Percentiles rank a stretch among this genome's conserved stretches.
These are phyloP conservation scores for Rubroboletus pulcherrimus DNA, from an alignment of 768 basidiomycete genomes.

Conservation along the genomic window DNA sequence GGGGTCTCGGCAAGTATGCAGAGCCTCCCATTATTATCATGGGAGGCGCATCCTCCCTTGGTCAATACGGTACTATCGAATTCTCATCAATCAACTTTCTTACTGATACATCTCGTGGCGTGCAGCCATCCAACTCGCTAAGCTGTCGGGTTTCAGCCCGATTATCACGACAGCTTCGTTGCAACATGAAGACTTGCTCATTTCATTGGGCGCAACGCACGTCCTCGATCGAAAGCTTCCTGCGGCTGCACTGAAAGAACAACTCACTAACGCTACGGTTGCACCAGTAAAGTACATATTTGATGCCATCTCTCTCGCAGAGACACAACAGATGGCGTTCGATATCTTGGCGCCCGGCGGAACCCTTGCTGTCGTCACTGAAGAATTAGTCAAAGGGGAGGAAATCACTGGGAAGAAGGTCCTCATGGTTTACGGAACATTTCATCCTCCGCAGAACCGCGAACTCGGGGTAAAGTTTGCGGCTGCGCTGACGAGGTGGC, in stretches of 20 bases:
- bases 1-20: constrained; percentile 29
- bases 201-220: constrained; percentile 35
- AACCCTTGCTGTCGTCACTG: constrained; percentile 16
- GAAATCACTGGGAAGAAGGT: background rate
- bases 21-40: constrained; percentile 32
- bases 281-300: constrained; percentile 6
- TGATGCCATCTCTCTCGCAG: constrained; percentile 28
- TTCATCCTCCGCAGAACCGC: constrained; percentile 4
- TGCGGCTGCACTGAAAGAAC: constrained; percentile 6
- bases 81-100: background rate
- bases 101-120: background rate
- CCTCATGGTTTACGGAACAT: constrained; percentile 5
- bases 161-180: constrained; percentile 38
- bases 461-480: constrained; percentile 13
- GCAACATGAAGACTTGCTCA: constrained; percentile 27
- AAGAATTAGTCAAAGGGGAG: background rate
- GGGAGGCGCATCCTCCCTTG: constrained; percentile 37
- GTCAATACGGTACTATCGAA: constrained; percentile 32
- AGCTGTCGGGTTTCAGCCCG: constrained; percentile 31
- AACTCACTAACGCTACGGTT: background rate
- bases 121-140: constrained; percentile 32
- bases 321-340: constrained; percentile 31
- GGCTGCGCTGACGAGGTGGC: constrained; percentile 13
- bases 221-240: constrained; percentile 31
- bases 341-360: constrained; percentile 32